A percentile compares a stretch with the other conserved stretches of the same genome.
Conservation (phyloP, 2,329 filamentous ascomycete genomes). For the Byssochlamys sp. region DNA sequence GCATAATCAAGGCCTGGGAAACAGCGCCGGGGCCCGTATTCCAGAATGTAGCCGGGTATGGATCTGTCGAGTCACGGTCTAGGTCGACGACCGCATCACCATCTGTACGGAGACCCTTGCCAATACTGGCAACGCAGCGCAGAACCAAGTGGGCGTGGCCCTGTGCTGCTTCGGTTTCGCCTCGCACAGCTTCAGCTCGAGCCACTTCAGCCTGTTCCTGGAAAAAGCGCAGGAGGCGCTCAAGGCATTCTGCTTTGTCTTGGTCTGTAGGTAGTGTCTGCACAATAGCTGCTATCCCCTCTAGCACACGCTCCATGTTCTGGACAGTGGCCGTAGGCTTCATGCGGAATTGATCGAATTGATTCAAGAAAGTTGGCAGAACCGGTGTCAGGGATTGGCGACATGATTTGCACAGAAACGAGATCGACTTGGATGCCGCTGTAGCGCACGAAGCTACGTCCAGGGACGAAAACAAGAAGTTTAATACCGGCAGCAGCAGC, state of each 20-base stretch:
- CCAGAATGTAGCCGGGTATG: constrained; percentile 30
- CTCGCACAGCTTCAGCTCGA: constrained; percentile 20
- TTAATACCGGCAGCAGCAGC: constrained; percentile 32
- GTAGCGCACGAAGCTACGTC: constrained; percentile 32
- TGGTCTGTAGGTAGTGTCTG: constrained; percentile 31
- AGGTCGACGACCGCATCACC: constrained; percentile 27
- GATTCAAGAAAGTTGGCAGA: constrained; percentile 34
- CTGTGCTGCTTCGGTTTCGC: constrained; percentile 25
- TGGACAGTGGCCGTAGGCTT: constrained; percentile 27
- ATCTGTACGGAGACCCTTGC: constrained; percentile 30
- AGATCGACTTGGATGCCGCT: constrained; percentile 35
- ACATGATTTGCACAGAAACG: constrained; percentile 36
- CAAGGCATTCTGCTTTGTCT: constrained; percentile 30
- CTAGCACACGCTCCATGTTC: constrained; percentile 34
- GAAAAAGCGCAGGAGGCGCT: constrained; percentile 30
- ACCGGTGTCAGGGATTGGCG: constrained; percentile 31
- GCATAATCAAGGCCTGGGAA: constrained; percentile 28
- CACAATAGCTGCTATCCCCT: constrained; percentile 37
- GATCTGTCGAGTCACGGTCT: constrained; percentile 14
- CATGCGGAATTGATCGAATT: constrained; percentile 30
- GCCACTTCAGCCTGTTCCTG: constrained; percentile 25
- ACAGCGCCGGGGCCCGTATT: constrained; percentile 21
- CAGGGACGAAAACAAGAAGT: constrained; percentile 37
- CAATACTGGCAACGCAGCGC: constrained; percentile 33
- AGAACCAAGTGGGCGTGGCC: constrained; percentile 26